Evolutionary conservation across 2,329 filamentous ascomycete species (phyloP).

Genomic region (Ophiosphaerella narmari): DNA sequence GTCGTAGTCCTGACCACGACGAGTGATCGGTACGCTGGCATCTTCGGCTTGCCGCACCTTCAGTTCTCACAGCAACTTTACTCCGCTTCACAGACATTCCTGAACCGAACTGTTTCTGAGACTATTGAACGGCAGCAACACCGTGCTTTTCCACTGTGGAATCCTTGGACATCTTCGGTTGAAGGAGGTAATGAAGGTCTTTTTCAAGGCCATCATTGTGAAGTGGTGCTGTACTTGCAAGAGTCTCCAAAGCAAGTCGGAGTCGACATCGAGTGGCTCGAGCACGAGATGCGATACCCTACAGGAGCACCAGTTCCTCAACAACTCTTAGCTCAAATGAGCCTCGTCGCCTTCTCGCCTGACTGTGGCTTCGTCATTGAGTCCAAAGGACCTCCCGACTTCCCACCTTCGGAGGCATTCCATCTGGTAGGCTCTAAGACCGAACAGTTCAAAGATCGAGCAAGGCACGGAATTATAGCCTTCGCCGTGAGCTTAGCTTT

Average conservation of each 20-base stretch:
- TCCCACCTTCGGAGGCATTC: slow-evolving; percentile 54
- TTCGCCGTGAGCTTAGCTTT: slow-evolving; percentile 55
- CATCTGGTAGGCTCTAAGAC: slow-evolving; percentile 63
- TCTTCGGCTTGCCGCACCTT: slow-evolving; percentile 87
- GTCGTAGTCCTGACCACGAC: slow-evolving; percentile 82
- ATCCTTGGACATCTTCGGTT: slow-evolving; percentile 77
- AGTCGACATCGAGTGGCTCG: slow-evolving; percentile 55
- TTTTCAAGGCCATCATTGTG: slow-evolving; percentile 77
- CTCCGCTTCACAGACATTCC: slow-evolving; percentile 55
- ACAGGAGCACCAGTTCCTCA: slow-evolving; percentile 59
- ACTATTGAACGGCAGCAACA: slow-evolving; percentile 69
- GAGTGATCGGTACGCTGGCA: slow-evolving; percentile 84
- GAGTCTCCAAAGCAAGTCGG: slow-evolving; percentile 48
- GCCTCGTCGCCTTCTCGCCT: slow-evolving; percentile 65
- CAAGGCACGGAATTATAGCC: slow-evolving; percentile 58
- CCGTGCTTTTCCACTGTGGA: slow-evolving; percentile 57
- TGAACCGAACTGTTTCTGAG: slow-evolving; percentile 73
- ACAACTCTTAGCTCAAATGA: slow-evolving; percentile 61
- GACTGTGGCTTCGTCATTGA: slow-evolving; percentile 70
- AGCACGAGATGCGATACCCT: slow-evolving; percentile 64
- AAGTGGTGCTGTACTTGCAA: slow-evolving; percentile 86
- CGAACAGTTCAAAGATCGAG: slow-evolving; percentile 59
- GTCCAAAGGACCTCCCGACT: slow-evolving; percentile 63
- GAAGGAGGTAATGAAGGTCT: slow-evolving; percentile 62
- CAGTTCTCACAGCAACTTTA: slow-evolving; percentile 63